Evolutionary conservation across 345 rosid genomes (phyloP).

Genomic region (Melaleuca alternifolia): DNA sequence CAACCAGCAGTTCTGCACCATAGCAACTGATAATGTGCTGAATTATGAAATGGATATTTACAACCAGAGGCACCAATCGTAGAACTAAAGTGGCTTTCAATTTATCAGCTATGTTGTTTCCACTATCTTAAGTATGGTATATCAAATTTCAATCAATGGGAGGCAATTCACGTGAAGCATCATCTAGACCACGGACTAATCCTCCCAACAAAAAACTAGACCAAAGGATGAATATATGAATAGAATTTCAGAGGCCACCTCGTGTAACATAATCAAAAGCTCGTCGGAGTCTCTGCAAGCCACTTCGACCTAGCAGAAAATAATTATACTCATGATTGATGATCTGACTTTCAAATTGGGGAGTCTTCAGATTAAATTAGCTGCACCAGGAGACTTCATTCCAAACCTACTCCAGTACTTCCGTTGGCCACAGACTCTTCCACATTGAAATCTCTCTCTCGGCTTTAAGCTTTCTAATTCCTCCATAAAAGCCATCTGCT

Average conservation of each 20-base stretch:
- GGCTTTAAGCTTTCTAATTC: slow-evolving; percentile 54
- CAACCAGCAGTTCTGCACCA: background rate
- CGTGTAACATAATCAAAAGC: background rate
- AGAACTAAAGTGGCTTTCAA: background rate
- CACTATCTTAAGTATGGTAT: background rate
- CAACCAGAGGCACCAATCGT: background rate
- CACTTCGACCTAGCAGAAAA: background rate
- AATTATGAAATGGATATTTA: background rate
- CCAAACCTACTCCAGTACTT: slow-evolving; percentile 30
- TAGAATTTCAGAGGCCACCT: background rate
- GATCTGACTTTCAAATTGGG: background rate
- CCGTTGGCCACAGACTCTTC: slow-evolving; percentile 65
- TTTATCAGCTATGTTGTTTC: background rate
- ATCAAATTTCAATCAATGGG: slow-evolving; percentile 4
- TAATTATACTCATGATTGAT: background rate
- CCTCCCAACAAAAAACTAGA: slow-evolving; percentile 1
- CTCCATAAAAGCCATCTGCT: slow-evolving; percentile 86
- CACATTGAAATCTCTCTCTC: slow-evolving; percentile 54
- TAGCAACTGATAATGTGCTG: background rate
- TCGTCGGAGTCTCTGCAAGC: background rate
- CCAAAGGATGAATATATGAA: background rate
- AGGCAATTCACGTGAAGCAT: background rate
- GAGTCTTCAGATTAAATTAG: background rate
- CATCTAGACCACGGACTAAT: background rate
- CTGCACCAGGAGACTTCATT: background rate